Conservation (phyloP, 371 early-diverging fungal genomes). For the Rhizomucor miehei region DNA sequence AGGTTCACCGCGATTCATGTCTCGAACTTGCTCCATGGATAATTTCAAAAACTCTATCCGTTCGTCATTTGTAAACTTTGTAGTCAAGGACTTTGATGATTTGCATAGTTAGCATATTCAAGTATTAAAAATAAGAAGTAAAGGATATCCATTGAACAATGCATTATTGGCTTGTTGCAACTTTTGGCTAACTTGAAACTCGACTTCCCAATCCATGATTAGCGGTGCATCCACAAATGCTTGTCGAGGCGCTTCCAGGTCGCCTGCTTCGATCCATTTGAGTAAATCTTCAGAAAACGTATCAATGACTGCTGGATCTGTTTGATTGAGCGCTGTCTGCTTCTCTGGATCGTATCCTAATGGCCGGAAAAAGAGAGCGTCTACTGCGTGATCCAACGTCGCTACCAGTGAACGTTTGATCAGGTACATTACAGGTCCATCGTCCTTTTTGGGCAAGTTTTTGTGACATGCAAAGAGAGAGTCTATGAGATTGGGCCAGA, state of each 20-base stretch:
- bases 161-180: constrained; percentile 44
- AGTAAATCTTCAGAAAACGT: constrained; percentile 37
- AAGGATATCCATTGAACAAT: constrained; percentile 41
- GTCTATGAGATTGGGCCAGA: not conserved
- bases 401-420: constrained; percentile 9
- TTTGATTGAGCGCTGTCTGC: not conserved
- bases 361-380: constrained; percentile 1
- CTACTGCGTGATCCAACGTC: constrained; percentile 2
- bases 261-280: constrained; percentile 45
- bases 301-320: constrained; percentile 25
- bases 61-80: constrained; percentile 47
- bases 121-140: not conserved
- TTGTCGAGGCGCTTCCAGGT: constrained; percentile 26
- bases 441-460: not conserved
- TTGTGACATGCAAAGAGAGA: constrained; percentile 7
- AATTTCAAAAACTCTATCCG: constrained; percentile 65
- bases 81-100: constrained; percentile 14
- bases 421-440: constrained; percentile 1
- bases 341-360: no score
- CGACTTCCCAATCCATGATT: constrained; percentile 78
- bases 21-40: constrained; percentile 69
- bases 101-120: not conserved
- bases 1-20: constrained; percentile 32
- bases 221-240: constrained; percentile 69
- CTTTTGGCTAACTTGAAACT: constrained; percentile 56